These are phyloP conservation scores for Annulohypoxylon bovei DNA, from an alignment of 495 filamentous ascomycete species.

Conservation along the genomic window DNA sequence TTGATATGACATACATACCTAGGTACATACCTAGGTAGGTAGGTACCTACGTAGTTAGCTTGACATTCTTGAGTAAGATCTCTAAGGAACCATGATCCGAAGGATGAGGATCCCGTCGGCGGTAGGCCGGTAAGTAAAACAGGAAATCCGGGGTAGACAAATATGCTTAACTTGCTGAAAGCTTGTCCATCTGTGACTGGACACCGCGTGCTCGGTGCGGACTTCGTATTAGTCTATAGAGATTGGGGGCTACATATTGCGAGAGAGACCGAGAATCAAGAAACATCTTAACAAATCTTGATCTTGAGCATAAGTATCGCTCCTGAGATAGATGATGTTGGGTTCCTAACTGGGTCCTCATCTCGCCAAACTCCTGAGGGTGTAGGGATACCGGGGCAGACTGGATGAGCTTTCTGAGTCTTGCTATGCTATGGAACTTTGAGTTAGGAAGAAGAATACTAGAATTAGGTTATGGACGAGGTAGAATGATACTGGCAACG, in stretches of 20 bases:
- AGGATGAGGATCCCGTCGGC: slow-evolving; percentile 17
- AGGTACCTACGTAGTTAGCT: slow-evolving; percentile 19
- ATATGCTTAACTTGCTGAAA: slow-evolving; percentile 13
- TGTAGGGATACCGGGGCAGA: slow-evolving; percentile 6
- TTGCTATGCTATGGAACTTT: background rate
- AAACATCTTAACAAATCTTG: background rate
- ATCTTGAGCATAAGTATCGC: background rate
- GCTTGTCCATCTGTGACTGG: slow-evolving; percentile 19
- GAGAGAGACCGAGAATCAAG: background rate
- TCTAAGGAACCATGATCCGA: slow-evolving; percentile 30
- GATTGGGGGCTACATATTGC: slow-evolving; percentile 4
- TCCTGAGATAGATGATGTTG: background rate
- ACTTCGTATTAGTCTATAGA: background rate
- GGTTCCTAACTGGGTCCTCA: background rate
- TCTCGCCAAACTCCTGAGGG: background rate
- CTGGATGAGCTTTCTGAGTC: background rate
- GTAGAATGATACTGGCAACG: slow-evolving; percentile 3
- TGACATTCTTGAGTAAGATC: slow-evolving; percentile 16
- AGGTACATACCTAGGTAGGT: too few relatives aligned
- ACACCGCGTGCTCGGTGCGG: slow-evolving; percentile 7
- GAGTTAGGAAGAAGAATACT: background rate
- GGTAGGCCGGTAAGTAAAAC: slow-evolving; percentile 35
- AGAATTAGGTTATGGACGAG: background rate
- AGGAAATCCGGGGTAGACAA: slow-evolving; percentile 37
- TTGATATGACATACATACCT: slow-evolving; percentile 12